Evolutionary conservation across 192 early-diverging fungal genomes (phyloP), one percentile per base, ranked within the genome.

Genomic region (Gigaspora rosea): DNA sequence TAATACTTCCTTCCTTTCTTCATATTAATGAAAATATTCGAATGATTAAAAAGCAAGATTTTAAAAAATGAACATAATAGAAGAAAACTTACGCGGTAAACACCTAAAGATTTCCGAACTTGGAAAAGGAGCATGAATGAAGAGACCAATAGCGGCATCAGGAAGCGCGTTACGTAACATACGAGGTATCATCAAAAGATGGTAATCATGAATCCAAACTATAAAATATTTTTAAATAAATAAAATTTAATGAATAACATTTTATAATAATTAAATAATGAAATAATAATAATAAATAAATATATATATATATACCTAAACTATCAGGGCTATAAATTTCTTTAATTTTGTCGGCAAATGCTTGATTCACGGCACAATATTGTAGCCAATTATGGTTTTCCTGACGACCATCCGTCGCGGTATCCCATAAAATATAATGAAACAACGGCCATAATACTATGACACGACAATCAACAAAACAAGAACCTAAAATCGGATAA

Each of bases 151-250:
- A 33, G 87, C 90, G 20, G 95, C 96, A 35, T 88, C 71, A 0
- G 97, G 97, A 18, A 96, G 75, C 36, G 83, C 83, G 78, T 91
- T 79, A 56, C 97, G 89, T 33, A 99, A 82, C 88, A 99, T 92
- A 71, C 88, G 82, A 18, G 97, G 97, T 7, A 98, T 91, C 64
- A 99, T 82, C 83, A 97, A 88, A 22, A 99, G 84, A 78, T 99
- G 97, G 80, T 99, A 99, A 84, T 99, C 97, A 80, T 99, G 97
- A 77, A 99, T 90, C 97, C 97, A 99, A 65, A 99, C 94, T 83
- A 93, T 86, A 80, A 22, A 27, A 22, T 27, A 61, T 51, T 6
- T 41, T 27, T 18, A 27, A 50, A 50, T 32, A 13, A 35, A 69
- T 8, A 51, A 13, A 20, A 20, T 47, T 69, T 2, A 41, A 50